Base-by-base conservation (phyloP, 169 alveolate genomes). In the Amoebophrya sp. region DNA sequence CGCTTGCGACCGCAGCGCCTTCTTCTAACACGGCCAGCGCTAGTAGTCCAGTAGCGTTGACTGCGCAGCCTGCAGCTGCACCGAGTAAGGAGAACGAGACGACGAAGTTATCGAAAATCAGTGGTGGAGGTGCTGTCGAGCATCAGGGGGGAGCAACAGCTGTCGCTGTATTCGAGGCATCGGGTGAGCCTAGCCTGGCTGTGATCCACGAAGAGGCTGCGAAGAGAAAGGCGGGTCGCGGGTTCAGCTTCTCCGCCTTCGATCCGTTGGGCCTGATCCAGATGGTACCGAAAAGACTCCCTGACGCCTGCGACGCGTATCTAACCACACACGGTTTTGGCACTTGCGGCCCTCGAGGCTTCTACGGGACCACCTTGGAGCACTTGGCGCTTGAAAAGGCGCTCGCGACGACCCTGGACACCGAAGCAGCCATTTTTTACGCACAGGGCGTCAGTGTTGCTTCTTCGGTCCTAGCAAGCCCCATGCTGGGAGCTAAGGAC, bases 361-460 rank as follows among this genome's bases (percentile, higher is more conserved):
- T 90, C 92, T 90, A 90, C 65, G 92, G 92, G 39, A 90, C 92
- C 33, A 90, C 92, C 41, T 39, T 90, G 92, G 92, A 90, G 39
- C 92, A 90, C 41, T 90, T 90, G 78, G 77, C 53, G 3, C 47
- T 90, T 26, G 92, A 90, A 40, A 90, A 90, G 92, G 77, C 92
- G 6, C 29, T 90, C 38, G 0, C 77, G 40, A 78, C 24, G 40
- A 34, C 47, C 78, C 92, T 90, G 40, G 78, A 65, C 38, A 41
- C 92, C 18, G 92, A 90, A 78, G 34, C 77, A 0, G 77, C 92
- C 29, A 90, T 90, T 36, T 65, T 65, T 18, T 65, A 12, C 83
- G 83, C 83, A 10, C 83, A 65, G 33, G 83, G 83, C 33, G 83
- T 65, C 36, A 12, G 36, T 26, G 83, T 65, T 1, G 83, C 83